These are phyloP conservation scores for Acanthamoeba lenticulata DNA, from an alignment of 208 protist genomes.

Conservation along the genomic window DNA sequence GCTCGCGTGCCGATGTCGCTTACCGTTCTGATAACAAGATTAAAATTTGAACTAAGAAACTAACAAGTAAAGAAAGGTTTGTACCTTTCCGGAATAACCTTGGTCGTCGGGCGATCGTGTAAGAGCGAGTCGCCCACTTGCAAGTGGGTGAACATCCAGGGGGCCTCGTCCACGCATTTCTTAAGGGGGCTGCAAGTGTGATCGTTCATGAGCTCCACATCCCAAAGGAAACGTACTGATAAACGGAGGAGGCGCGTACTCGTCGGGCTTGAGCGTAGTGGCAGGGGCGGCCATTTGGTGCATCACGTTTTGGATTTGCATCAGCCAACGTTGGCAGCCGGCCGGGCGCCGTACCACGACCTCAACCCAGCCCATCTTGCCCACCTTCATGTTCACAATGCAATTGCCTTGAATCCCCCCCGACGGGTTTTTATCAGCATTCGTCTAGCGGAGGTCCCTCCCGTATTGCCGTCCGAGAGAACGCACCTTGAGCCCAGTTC, in stretches of 20 bases:
- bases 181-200: not conserved
- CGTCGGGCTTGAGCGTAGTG: not conserved
- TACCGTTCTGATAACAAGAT: too few relatives aligned
- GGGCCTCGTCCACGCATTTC: not conserved
- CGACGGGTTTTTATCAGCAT: too few relatives aligned
- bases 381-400: conserved; percentile 17
- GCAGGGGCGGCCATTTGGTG: not conserved
- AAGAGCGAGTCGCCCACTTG: not conserved
- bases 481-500: conserved; percentile 51
- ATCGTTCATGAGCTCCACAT: too few relatives aligned
- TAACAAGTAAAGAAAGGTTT: too few relatives aligned
- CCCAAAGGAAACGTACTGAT: too few relatives aligned
- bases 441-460: too few relatives aligned
- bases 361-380: conserved; percentile 61
- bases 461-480: too few relatives aligned
- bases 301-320: conserved; percentile 60
- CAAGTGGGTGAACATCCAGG: conserved; percentile 33
- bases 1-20: not conserved
- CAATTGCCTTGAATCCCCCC: conserved; percentile 2
- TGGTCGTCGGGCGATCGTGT: not conserved
- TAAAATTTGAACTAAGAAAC: too few relatives aligned
- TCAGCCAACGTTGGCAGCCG: conserved; percentile 31
- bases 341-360: not conserved
- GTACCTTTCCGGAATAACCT: not conserved
- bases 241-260: not conserved